Evolutionary conservation across 805 yeast genomes (phyloP), one percentile per base, ranked within the genome.

Genomic region (Ogataea trehalophila): DNA sequence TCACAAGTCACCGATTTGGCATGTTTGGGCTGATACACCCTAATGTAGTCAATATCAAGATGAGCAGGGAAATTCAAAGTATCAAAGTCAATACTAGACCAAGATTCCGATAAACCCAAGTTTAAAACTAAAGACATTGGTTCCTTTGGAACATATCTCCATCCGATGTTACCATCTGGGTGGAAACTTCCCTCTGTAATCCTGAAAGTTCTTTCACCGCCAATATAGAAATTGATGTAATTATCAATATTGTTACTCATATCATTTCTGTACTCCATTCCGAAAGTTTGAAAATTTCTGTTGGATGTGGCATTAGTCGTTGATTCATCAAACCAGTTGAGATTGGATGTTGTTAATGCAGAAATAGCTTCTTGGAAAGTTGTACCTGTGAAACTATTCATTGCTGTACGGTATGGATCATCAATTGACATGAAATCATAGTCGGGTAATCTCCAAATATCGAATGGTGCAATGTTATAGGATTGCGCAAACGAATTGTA

Each of bases 101-200:
- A 73, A 22, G 70, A 45, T 39, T 68, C 81, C 15, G 95, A 87
- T 38, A 89, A 66, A 68, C 95, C 96, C 68, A 89, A 69, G 64
- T 89, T 89, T 72, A 89, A 63, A 49, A 88, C 70, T 22, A 89
- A 71, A 1, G 90, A 74, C 95, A 89, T 86, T 50, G 96, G 96
- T 61, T 88, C 96, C 61, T 82, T 80, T 33, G 90, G 75, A n/a
- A 89, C 75, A 47, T 74, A 66, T 61, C 96, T 79, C 81, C 83
- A 79, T 33, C 81, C 89, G 50, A 89, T 70, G 62, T 89, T 65
- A 11, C 70, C 72, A 35, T 66, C 67, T 11, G 76, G 76, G 40
- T 68, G 73, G 18, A 71, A 51, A 0, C 72, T 63, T 41, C 60
- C 59, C 6, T 70, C 68, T 15, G 59, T 51, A 5, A 70, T 51